Percentiles rank a stretch among this genome's conserved stretches.
Evolutionary conservation across 805 yeast genomes (phyloP).

Genomic region (Brettanomyces bruxellensis): DNA sequence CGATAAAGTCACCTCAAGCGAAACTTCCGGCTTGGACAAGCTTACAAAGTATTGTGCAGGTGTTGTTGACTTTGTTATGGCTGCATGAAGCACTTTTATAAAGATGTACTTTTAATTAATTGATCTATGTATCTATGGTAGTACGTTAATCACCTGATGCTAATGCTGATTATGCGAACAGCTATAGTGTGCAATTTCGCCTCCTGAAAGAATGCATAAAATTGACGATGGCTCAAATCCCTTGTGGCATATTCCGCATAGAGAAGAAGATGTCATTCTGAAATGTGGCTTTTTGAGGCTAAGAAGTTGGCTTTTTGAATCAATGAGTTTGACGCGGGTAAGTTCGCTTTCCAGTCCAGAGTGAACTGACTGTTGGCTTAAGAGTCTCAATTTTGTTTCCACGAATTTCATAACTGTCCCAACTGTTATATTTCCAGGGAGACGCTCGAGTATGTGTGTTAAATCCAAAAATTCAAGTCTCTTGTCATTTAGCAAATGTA

Average conservation of each 20-base stretch:
- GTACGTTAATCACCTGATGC: conserved; percentile 23
- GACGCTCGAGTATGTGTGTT: conserved; percentile 31
- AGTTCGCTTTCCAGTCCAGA: conserved; percentile 38
- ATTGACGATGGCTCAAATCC: conserved; percentile 35
- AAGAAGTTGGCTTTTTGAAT: conserved; percentile 33
- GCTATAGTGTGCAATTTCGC: conserved; percentile 46
- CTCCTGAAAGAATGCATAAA: conserved; percentile 37
- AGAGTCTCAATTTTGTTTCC: conserved; percentile 32
- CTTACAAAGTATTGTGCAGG: conserved; percentile 76
- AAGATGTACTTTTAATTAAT: not conserved
- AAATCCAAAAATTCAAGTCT: conserved; percentile 19
- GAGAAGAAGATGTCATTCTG: conserved; percentile 33
- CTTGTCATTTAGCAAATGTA: conserved; percentile 23
- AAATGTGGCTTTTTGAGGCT: conserved; percentile 26
- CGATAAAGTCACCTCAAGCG: conserved; percentile 30
- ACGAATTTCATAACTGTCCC: conserved; percentile 34
- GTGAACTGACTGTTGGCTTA: conserved; percentile 31
- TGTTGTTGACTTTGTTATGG: conserved; percentile 52
- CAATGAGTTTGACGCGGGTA: conserved; percentile 42
- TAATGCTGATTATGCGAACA: conserved; percentile 23
- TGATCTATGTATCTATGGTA: not conserved
- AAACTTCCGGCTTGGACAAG: conserved; percentile 48
- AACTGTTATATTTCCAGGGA: conserved; percentile 46
- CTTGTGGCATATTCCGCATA: conserved; percentile 55
- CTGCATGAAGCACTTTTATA: conserved; percentile 30